Evolutionary conservation across 108 stramenopile genomes (phyloP), one percentile per base, ranked within the genome.

Genomic region (Nitzschia inconspicua): DNA sequence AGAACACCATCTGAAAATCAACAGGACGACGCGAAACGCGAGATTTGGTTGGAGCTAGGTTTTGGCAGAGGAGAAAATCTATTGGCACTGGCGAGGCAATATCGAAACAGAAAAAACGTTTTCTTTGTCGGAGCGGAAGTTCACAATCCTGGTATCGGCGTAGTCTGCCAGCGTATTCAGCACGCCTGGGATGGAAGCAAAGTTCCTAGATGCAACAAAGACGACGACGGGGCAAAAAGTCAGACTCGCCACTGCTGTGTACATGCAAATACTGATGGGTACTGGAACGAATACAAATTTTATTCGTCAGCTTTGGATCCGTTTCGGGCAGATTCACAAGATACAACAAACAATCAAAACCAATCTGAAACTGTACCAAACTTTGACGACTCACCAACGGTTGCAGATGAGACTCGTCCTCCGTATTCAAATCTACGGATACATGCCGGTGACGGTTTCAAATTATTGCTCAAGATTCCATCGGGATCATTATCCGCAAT

Each of bases 41-140:
- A 80, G 19, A 74, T 78, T 26, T 78, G 79, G 76, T 57, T 86
- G 18, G 88, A 89, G 46, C 73, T 89, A 37, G 88, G 88, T 10
- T 84, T 82, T 63, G 88, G 88, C 2, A 59, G 65, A 18, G 88
- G 88, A 14, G 78, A 84, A 36, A 86, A 84, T 58, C 13, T 89
- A 22, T 51, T 80, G 23, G 73, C 78, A 8, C 73, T 83, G 37
- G 68, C 81, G 30, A 37, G 18, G 18, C 57, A 50, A 3, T 40
- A 69, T 65, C 74, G 66, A 18, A 57, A 77, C 25, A 54, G 47
- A 7, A 35, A 73, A 36, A 57, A 39, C 0, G 63, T 50, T 40
- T 65, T 48, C 28, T 65, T 76, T 34, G 60, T 89, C 13, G 88
- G 88, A 43, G 72, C 78, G 4, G 88, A 89, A 43, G 72, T 86